Evolutionary conservation across 2,329 filamentous ascomycete species (phyloP), one percentile per base, ranked within the genome.

Genomic region (Epichloe brachyelytri): DNA sequence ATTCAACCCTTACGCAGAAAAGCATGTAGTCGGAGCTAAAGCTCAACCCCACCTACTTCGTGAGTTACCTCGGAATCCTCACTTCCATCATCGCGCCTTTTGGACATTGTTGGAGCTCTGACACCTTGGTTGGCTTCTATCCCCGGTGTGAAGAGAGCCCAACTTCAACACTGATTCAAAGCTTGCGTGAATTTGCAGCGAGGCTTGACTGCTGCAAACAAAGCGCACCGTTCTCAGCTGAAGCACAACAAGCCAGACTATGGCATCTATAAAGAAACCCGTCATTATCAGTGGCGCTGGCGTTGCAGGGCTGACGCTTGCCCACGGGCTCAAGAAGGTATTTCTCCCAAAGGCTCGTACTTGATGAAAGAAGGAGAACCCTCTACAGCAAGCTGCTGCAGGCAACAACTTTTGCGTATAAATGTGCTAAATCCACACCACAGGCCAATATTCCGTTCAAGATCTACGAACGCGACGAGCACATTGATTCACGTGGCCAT

Each of bases 251-350:
- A 49, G 14, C 17, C 37, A 19, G 45, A 40, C 8, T 17, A 57
- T 57, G 55, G 40, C 44, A 11, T 30, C 43, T 11, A 22, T 48
- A 3, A 40, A 26, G 20, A 56, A 62, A 45, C 63, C 62, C 22
- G 62, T 70, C 36, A 52, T 69, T 43, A 68, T 70, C 49, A 62
- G 63, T 33, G 67, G 68, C 22, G 67, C 64, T 5, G 67, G 67
- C 38, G 62, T 69, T 37, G 63, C 67, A 10, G 68, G 67, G 15
- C 56, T 69, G 41, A 59, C 62, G 1, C 58, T 70, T 38, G 67
- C 65, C n/a, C 62, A 69, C 38, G 66, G 63, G 15, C 61, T 68
- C 19, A 60, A 62, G 46, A 67, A 68, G 57, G 63, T 64, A 55
- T n/a, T 43, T 11, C 19, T 12, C 19, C 40, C 3, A 22, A 43